These are phyloP conservation scores for Agrocybe pediades DNA, from an alignment of 768 basidiomycete species.

Conservation along the genomic window DNA sequence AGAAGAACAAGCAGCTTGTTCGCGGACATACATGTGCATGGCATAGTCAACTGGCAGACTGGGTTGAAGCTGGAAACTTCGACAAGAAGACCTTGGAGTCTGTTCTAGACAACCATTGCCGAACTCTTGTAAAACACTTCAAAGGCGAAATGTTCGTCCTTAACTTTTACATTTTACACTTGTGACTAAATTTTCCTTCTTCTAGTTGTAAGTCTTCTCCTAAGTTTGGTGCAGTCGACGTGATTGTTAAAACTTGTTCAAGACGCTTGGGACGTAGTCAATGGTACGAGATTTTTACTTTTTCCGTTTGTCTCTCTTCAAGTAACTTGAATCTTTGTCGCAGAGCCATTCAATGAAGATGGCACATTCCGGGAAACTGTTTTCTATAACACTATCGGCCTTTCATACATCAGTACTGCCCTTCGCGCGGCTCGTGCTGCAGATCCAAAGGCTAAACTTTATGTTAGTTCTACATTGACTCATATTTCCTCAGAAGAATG, in stretches of 20 bases:
- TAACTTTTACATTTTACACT: neutral
- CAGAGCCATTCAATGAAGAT: conserved; percentile 61
- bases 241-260: conserved; percentile 23
- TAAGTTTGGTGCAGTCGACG: neutral
- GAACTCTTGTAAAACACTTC: conserved; percentile 51
- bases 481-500: neutral
- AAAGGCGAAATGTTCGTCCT: conserved; percentile 46
- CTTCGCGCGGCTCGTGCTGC: conserved; percentile 57
- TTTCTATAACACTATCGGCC: conserved; percentile 53
- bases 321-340: neutral
- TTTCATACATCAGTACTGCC: conserved; percentile 50
- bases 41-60: conserved; percentile 37
- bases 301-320: neutral
- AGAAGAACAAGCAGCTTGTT: conserved; percentile 46
- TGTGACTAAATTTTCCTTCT: neutral
- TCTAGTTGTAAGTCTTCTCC: conserved; percentile 8
- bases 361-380: conserved; percentile 55
- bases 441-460: conserved; percentile 59
- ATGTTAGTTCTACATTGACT: conserved; percentile 29
- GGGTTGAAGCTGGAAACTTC: conserved; percentile 48
- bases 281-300: conserved; percentile 8
- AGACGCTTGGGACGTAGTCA: conserved; percentile 18
- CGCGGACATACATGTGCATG: conserved; percentile 40
- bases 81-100: conserved; percentile 38
- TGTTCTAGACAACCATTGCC: conserved; percentile 50